phyloP scores from a whole-genome alignment of 2,329 filamentous ascomycete species.

The Neodidymelliopsis sp. region DNA sequence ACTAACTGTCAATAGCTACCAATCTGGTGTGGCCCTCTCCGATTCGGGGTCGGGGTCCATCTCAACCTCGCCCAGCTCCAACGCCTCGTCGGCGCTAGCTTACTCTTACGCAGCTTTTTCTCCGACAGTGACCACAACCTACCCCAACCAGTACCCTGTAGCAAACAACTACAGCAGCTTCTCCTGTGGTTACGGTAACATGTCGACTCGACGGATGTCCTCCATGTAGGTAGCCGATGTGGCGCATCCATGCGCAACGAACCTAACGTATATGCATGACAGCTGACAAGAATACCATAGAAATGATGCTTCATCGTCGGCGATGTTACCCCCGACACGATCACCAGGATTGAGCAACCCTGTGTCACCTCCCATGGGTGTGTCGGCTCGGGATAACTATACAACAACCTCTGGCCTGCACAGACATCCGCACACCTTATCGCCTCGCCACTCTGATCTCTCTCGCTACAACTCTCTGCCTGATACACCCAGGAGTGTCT shows the following conservation, averaged over 20 bases:
- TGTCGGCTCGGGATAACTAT: constrained; percentile 55
- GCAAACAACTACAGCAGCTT: constrained; percentile 49
- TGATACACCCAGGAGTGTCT: constrained; percentile 48
- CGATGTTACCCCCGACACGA: constrained; percentile 56
- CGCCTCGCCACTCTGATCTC: constrained; percentile 46
- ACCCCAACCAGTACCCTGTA: constrained; percentile 41
- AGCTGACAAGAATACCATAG: constrained; percentile 50
- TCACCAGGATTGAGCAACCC: constrained; percentile 52
- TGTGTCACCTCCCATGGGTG: constrained; percentile 51
- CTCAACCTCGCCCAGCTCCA: constrained; percentile 61
- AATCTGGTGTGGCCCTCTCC: constrained; percentile 58
- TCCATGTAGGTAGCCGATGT: constrained; percentile 55
- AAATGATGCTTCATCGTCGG: constrained; percentile 56
- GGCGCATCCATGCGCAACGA: constrained; percentile 45
- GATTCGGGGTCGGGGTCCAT: constrained; percentile 65
- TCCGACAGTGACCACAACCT: constrained; percentile 43
- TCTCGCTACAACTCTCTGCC: constrained; percentile 45
- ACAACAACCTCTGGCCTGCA: constrained; percentile 50
- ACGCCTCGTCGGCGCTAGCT: constrained; percentile 56
- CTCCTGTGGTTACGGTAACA: constrained; percentile 47
- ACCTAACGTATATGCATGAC: constrained; percentile 46
- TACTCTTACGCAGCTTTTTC: constrained; percentile 53
- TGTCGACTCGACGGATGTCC: constrained; percentile 52
- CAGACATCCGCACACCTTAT: constrained; percentile 44
- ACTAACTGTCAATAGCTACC: constrained; percentile 58